Evolutionary conservation across 108 stramenopile species (phyloP).

Genomic region (Nannochloropsis gaditana): DNA sequence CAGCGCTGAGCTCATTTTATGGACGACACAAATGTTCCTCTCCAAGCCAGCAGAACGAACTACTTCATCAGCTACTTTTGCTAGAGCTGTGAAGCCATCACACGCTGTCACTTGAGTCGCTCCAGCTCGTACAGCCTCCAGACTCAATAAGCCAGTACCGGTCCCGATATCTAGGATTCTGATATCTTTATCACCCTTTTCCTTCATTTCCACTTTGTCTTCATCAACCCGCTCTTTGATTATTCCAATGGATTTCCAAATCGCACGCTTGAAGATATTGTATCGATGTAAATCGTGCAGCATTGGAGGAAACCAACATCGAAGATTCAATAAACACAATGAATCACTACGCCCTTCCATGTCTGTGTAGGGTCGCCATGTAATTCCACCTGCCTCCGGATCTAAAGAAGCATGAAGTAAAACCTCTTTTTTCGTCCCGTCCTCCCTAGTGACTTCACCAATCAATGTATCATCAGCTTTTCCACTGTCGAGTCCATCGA

Average conservation of each 20-base stretch:
- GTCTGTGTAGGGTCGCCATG: neutral
- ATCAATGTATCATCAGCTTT: neutral
- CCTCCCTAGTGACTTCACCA: constrained; percentile 6
- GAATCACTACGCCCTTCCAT: neutral
- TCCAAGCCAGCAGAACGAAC: neutral
- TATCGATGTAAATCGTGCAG: neutral
- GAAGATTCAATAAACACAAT: neutral
- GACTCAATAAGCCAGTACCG: neutral
- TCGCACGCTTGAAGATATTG: neutral
- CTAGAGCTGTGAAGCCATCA: neutral
- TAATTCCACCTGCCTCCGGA: neutral
- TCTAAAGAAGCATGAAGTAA: neutral
- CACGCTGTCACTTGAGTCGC: neutral
- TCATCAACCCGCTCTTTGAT: neutral
- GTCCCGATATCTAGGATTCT: neutral
- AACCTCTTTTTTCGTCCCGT: neutral
- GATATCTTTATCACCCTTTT: neutral
- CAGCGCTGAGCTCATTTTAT: constrained; percentile 6
- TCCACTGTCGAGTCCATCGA: neutral
- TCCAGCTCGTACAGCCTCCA: constrained; percentile 10
- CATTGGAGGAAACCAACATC: constrained; percentile 14
- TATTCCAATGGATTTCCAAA: neutral
- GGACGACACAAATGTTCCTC: neutral
- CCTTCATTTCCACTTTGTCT: neutral
- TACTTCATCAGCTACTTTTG: neutral